Evolutionary conservation across 148 eudicot species (phyloP).

Genomic region (Silene uniflora): DNA sequence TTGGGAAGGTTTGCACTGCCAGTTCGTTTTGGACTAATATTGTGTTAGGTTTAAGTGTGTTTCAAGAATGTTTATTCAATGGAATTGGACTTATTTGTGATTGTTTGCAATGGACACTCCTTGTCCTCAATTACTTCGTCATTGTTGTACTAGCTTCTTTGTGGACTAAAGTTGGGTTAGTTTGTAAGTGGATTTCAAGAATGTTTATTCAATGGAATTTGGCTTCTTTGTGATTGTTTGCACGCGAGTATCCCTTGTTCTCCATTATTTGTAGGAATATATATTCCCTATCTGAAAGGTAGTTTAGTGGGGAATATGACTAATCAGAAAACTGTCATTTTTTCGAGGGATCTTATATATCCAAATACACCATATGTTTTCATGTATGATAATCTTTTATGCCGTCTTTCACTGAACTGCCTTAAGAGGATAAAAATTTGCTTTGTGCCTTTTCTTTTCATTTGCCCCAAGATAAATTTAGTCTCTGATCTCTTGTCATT

Average conservation of each 20-base stretch:
- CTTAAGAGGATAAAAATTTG: not conserved
- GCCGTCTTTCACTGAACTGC: not conserved
- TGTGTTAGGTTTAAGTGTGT: not conserved
- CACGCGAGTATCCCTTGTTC: not conserved
- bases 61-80: not conserved
- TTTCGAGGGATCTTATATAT: slow-evolving; percentile 1
- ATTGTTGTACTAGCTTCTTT: not conserved
- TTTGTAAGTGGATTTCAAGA: not conserved
- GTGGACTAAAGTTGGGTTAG: not conserved
- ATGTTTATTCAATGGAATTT: not conserved
- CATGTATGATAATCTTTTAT: not conserved
- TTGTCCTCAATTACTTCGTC: not conserved
- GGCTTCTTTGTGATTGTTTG: not conserved
- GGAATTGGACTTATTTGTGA: not conserved
- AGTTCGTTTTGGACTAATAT: not conserved
- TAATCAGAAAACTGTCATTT: not conserved
- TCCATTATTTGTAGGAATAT: not conserved
- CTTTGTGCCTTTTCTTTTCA: not conserved
- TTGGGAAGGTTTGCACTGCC: not conserved
- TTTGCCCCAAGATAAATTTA: slow-evolving; percentile 8
- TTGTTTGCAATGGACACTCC: not conserved
- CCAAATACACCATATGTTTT: slow-evolving; percentile 1
- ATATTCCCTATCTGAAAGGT: not conserved
- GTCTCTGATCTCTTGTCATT: slow-evolving; percentile 17
- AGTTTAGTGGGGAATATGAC: not conserved